Conservation (phyloP, 2,329 filamentous ascomycete genomes). For the Lachnellula occidentalis region DNA sequence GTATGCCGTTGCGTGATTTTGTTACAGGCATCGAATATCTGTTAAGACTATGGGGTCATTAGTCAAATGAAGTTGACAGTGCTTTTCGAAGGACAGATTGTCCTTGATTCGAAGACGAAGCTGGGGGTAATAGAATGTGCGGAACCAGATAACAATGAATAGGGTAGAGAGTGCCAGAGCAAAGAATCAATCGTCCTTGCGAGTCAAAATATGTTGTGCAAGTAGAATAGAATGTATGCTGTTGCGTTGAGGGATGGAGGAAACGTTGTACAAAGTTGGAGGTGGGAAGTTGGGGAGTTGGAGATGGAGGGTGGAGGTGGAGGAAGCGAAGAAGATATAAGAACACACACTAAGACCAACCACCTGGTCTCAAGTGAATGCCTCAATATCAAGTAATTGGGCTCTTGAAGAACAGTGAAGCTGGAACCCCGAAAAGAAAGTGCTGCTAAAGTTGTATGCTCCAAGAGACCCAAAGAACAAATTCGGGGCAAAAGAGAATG, state of each 20-base stretch:
- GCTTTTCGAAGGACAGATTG: background rate
- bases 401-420: too few species aligned
- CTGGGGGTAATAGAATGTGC: slow-evolving; percentile 5
- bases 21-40: slow-evolving; percentile 93
- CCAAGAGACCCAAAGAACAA: too few species aligned
- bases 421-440: too few species aligned
- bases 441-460: too few species aligned
- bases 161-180: background rate
- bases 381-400: too few species aligned
- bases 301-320: background rate
- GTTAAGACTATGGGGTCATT: slow-evolving; percentile 57
- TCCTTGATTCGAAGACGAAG: slow-evolving; percentile 3
- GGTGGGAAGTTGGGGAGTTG: background rate
- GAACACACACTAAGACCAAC: background rate
- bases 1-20: slow-evolving; percentile 59
- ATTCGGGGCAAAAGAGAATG: too few species aligned
- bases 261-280: background rate
- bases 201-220: background rate
- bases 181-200: background rate
- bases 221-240: background rate
- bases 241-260: background rate
- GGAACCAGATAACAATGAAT: background rate
- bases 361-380: background rate
- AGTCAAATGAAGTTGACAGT: slow-evolving; percentile 10
- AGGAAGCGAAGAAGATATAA: background rate